Base-by-base conservation (phyloP, 2,329 filamentous ascomycete genomes). In the Colletotrichum sojae region DNA sequence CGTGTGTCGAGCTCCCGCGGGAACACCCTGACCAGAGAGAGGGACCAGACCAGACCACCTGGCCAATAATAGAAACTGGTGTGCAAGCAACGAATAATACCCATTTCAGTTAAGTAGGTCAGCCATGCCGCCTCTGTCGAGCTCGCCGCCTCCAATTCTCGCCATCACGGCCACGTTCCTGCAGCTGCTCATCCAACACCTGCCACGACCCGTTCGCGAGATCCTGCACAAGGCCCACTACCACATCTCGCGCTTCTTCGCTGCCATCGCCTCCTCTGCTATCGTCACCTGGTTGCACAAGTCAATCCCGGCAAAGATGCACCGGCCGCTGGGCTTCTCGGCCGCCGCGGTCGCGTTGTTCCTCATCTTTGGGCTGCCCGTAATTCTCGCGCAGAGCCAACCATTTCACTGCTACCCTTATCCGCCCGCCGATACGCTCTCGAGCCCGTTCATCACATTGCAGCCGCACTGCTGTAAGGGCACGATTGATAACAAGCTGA, bases 371-470 rank as follows among this genome's bases (percentile, higher is more conserved):
- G 69, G 66, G 20, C 22, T 70, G 36, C 69, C 69, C 31, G 25
- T 66, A 27, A 65, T 69, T 15, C 57, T 62, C n/a, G 66, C 69
- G 9, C 60, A 71, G 25, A 53, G 69, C 22, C 43, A 68, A 15
- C 64, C 69, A 16, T 71, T 71, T 56, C 69, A 71, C 40, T 71
- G 69, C 61, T 70, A 62, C 22, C 66, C 69, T 8, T 71, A 66
- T 52, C 66, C 60, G 36, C 40, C 60, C 27, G 22, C 51, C 45
- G 60, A 70, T 25, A 39, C 49, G 22, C 61, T 70, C 40, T 39
- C 59, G n/a, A 60, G 57, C 40, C 60, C 55, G 2, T 71, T 71
- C 66, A 58, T 61, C 56, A 57, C 55, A 12, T 22, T 71, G 40
- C 20, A 69, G 36, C 66, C 69, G 31, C 66, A 69, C 20, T 71